phyloP scores from a whole-genome alignment of 805 yeast species.

The Pichia paraexigua region DNA sequence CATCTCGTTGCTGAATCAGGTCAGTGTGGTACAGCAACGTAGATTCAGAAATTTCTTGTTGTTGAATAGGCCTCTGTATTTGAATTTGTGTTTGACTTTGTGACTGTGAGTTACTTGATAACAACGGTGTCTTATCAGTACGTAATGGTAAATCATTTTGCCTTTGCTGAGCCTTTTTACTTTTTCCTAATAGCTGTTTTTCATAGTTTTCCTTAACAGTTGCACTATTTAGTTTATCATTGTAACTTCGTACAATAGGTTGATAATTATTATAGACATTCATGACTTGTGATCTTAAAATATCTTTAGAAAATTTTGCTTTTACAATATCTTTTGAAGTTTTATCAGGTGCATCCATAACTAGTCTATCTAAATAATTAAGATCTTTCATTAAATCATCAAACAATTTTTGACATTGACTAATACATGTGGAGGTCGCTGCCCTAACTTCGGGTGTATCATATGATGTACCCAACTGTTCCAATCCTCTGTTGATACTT shows the following conservation, averaged over 20 bases:
- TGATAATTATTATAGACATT: conserved; percentile 41
- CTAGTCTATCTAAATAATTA: conserved; percentile 9
- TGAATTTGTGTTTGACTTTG: neutral
- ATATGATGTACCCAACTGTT: conserved; percentile 40
- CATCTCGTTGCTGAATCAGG: conserved; percentile 63
- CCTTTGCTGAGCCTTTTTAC: neutral
- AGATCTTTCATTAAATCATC: conserved; percentile 12
- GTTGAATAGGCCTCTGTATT: neutral
- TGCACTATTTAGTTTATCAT: conserved; percentile 39
- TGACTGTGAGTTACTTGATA: neutral
- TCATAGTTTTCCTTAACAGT: conserved; percentile 25
- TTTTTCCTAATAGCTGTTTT: conserved; percentile 8
- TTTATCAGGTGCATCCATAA: neutral
- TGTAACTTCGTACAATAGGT: conserved; percentile 36
- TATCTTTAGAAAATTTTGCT: conserved; percentile 36
- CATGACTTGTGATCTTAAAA: conserved; percentile 49
- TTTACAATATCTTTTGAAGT: conserved; percentile 9
- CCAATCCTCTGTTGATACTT: neutral
- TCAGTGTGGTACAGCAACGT: conserved; percentile 57
- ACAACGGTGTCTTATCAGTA: conserved; percentile 3
- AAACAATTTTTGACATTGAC: conserved; percentile 13
- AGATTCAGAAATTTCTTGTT: conserved; percentile 31
- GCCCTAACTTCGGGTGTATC: conserved; percentile 35
- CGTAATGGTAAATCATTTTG: neutral
- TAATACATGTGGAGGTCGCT: conserved; percentile 21